Evolutionary conservation across 371 early-diverging fungal species (phyloP).

Genomic region (Smittium mucronatum): DNA sequence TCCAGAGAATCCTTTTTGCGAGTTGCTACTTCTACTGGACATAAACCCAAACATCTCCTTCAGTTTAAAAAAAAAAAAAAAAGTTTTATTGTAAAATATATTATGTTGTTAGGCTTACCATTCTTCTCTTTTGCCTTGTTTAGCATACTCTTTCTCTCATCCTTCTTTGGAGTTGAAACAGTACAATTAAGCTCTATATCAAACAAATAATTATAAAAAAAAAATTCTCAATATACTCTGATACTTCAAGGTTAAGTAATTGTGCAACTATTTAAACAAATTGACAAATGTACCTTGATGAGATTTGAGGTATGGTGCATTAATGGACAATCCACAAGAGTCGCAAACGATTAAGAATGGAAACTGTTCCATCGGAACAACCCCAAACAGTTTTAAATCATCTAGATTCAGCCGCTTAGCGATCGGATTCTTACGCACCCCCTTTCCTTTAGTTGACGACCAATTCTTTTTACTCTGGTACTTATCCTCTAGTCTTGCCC

Average conservation of each 20-base stretch:
- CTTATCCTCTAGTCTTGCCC: slow-evolving; percentile 23
- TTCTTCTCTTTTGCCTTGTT: slow-evolving; percentile 16
- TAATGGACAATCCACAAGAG: slow-evolving; percentile 26
- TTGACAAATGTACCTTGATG: slow-evolving; percentile 24
- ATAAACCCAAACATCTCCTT: background rate
- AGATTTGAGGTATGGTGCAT: slow-evolving; percentile 28
- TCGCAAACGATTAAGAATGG: slow-evolving; percentile 28
- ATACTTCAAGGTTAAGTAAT: background rate
- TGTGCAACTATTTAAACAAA: background rate
- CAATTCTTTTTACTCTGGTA: slow-evolving; percentile 38
- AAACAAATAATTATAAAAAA: background rate
- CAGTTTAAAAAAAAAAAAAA: background rate
- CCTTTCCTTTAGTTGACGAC: slow-evolving; percentile 36
- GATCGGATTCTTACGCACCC: slow-evolving; percentile 32
- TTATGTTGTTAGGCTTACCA: slow-evolving; percentile 11
- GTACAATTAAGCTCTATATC: slow-evolving; percentile 21
- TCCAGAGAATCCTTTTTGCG: background rate
- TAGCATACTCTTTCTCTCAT: slow-evolving; percentile 15
- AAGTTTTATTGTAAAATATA: background rate
- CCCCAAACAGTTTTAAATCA: slow-evolving; percentile 29
- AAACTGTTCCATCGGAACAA: slow-evolving; percentile 28
- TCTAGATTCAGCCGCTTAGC: slow-evolving; percentile 33
- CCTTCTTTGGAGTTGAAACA: slow-evolving; percentile 23
- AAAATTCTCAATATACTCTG: background rate
- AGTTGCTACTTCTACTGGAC: background rate